Evolutionary conservation across 768 basidiomycete genomes (phyloP), one percentile per base, ranked within the genome.

Genomic region (Neoboletus magnificus): DNA sequence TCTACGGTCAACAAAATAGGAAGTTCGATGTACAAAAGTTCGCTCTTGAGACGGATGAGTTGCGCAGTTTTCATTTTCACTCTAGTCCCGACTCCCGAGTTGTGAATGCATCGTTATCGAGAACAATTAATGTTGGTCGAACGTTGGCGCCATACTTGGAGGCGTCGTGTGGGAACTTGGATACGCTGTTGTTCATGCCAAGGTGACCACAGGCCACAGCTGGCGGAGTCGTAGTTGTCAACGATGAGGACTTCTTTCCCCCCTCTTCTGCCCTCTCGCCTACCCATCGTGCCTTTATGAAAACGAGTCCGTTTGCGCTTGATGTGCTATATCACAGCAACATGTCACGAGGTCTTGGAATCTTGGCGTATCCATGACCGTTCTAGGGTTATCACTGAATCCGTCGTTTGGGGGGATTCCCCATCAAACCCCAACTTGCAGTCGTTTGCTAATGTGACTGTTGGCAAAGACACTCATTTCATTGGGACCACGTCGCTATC

Each of bases 341-440:
- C 41, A 48, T 13, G 45, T 63, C 49, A 50, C 49, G 16, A 59
- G 55, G 33, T 18, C 45, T 39, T 33, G 8, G 30, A 42, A 50
- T 22, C 57, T 52, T 20, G 52, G 53, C 40, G 40, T 60, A 43
- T 51, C 54, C 39, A 63, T 35, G 53, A 25, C 50, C 32, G 16
- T 50, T 50, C 41, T 48, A 39, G 42, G 58, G 46, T 48, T 60
- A 52, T 55, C 50, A 16, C 15, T 48, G 25, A 33, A 57, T 23
- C 40, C 48, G 13, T 30, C 15, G 32, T 52, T 49, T 55, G 32
- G 29, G 32, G 11, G 33, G 30, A 32, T 33, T 32, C 25, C 35
- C 20, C 46, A 40, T 37, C 30, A 15, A 43, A 32, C 22, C 18
- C 22, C 52, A 39, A 41, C 27, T 39, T 12, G 41, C 32, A n/a